Evolutionary conservation across 2,329 filamentous ascomycete species (phyloP).

Genomic region (Hypoxylon sp.): DNA sequence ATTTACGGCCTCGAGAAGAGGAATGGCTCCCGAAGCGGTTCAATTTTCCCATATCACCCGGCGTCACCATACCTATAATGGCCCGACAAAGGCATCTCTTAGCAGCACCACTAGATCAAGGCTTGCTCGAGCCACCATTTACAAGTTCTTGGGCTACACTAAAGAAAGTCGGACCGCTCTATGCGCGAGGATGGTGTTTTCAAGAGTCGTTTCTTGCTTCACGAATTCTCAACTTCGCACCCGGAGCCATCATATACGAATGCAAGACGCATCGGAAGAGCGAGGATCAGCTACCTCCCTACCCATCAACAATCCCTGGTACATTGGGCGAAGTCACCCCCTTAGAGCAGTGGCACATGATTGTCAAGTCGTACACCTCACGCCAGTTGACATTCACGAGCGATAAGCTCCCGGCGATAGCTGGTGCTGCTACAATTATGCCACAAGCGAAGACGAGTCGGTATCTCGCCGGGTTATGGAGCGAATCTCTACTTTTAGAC

Average conservation of each 20-base stretch:
- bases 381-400: constrained; percentile 36
- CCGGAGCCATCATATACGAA: constrained; percentile 40
- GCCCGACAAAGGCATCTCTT: constrained; percentile 37
- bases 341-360: constrained; percentile 36
- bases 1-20: constrained; percentile 32
- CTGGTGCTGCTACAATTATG: constrained; percentile 36
- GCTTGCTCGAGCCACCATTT: constrained; percentile 39
- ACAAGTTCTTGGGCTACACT: constrained; percentile 36
- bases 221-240: constrained; percentile 36
- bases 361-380: constrained; percentile 39
- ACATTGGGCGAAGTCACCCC: constrained; percentile 33
- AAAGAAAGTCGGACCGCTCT: constrained; percentile 39
- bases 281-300: constrained; percentile 38
- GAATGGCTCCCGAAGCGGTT: constrained; percentile 42
- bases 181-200: constrained; percentile 40
- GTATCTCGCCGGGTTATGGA: constrained; percentile 41
- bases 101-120: constrained; percentile 39
- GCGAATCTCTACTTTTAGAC: constrained; percentile 38
- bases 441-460: constrained; percentile 27
- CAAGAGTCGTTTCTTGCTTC: constrained; percentile 39
- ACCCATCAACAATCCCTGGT: constrained; percentile 30
- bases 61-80: constrained; percentile 30
- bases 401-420: constrained; percentile 43
- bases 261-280: constrained; percentile 39
- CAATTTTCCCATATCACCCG: constrained; percentile 28